Evolutionary conservation across 1,139 yeast genomes (phyloP), one percentile per base, ranked within the genome.

Genomic region (Candida tunisiensis): DNA sequence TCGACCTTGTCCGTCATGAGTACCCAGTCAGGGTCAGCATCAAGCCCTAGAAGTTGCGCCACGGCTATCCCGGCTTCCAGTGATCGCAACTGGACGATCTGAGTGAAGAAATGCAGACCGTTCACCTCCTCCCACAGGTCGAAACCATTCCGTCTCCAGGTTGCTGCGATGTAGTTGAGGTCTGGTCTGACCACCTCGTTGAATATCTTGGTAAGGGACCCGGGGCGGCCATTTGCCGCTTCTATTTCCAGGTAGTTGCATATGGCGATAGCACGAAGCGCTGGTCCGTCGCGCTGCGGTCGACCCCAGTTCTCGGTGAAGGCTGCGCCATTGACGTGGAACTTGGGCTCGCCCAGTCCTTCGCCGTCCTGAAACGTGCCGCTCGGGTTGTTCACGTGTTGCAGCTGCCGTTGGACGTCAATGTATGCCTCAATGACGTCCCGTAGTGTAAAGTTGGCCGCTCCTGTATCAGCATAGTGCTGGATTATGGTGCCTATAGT

Each of bases 231-330:
- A 18, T 41, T 39, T 4, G 31, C 31, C 19, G 45, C 36, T 31
- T 72, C 47, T 8, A 61, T 39, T 16, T 53, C 50, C 33, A 80
- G 43, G 45, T 69, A 80, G 35, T 67, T 65, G 26, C 68, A 50
- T 17, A 75, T 61, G 1, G 93, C 62, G 28, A 74, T 61, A 3
- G 73, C 63, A 38, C 96, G 62, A 32, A 85, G 59, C 0, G 92
- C 91, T 0, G 96, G 95, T 0, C 96, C 96, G 49, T 88, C 98
- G 35, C 82, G 65, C 51, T 85, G 98, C 1, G 98, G 98, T 40
- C 98, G 62, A 2, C 96, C 96, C 98, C 96, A 85, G 22, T 56
- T 47, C 2, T 57, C 70, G 10, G 52, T 47, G 40, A 75, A 85
- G 1, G 77, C 59, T 1, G 66, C 44, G 16, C 75, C 73, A 45